Base-by-base conservation (phyloP, 495 filamentous ascomycete genomes). In the Umbilicaria muhlenbergii region DNA sequence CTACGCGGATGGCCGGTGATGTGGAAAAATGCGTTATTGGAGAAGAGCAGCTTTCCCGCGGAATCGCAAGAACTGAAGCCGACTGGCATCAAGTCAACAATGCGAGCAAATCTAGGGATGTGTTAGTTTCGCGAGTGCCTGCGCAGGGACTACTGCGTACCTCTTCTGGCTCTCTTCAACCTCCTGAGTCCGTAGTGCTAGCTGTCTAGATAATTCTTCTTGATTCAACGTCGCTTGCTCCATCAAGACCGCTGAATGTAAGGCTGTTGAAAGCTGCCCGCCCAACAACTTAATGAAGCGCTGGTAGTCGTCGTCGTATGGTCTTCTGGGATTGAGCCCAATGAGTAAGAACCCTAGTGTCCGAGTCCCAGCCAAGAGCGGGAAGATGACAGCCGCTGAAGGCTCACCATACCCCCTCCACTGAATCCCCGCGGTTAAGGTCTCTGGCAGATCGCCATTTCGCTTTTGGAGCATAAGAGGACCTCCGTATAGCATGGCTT, bases 241-340 rank as follows among this genome's bases (percentile, higher is more conserved):
- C 43, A 82, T 81, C 4, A 85, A 53, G 0, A 83, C 77, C 5
- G 83, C 78, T 0, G 78, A 81, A 12, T 79, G 79, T 51, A 83
- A 67, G 6, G 77, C 77, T 1, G 80, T 85, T 8, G 75, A 75
- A 7, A 83, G 61, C 50, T 83, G 80, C 11, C 78, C 69, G 36
- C 73, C 76, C 14, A 85, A 59, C n/a, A 85, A 62, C 49, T 75
- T 74, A 39, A 83, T 63, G 49, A 83, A 85, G 1, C 83, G 64
- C 41, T 70, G 65, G 45, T 83, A 85, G 49, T 82, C 78, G 38
- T 75, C 70, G 49, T 85, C 77, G 47, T 78, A 83, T 1, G 71
- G 77, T 42, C 78, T 66, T 24, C 79, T 60, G 31, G 79, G 78
- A 57, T 85, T 85, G 3, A 78, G 57, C 18, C 79, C 80, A 52